These are phyloP conservation scores for Diplodia corticola DNA, from an alignment of 2,329 filamentous ascomycete genomes.

Conservation along the genomic window DNA sequence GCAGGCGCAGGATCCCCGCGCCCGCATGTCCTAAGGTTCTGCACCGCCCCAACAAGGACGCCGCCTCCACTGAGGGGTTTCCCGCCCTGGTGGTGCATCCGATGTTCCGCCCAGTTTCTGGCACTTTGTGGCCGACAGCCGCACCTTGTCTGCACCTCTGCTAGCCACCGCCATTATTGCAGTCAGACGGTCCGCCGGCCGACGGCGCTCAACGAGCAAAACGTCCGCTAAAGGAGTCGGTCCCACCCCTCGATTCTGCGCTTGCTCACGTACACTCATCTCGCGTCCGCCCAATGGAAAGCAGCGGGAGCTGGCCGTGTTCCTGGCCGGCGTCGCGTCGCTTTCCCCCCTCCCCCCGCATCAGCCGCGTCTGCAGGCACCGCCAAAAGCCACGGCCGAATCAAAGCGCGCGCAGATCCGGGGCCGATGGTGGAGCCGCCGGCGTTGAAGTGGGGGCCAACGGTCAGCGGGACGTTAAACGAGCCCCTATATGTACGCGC, in stretches of 20 bases:
- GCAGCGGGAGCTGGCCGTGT: neutral
- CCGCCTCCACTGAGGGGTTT: neutral
- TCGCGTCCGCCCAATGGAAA: neutral
- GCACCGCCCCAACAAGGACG: neutral
- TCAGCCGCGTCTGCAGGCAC: neutral
- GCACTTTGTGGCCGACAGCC: neutral
- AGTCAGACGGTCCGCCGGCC: neutral
- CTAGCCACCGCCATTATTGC: neutral
- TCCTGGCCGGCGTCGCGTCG: neutral
- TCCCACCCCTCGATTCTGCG: neutral
- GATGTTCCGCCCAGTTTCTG: slow-evolving; percentile 2
- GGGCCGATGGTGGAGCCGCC: neutral
- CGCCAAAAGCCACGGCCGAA: neutral
- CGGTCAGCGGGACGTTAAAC: neutral
- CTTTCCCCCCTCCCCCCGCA: neutral
- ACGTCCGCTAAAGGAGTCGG: neutral
- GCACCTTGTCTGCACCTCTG: slow-evolving; percentile 12
- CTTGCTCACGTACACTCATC: neutral
- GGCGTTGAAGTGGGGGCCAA: neutral
- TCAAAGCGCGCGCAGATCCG: neutral
- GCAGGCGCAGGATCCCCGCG: neutral
- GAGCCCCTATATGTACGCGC: neutral
- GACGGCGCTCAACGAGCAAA: neutral
- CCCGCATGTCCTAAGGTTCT: neutral
- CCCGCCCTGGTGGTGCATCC: slow-evolving; percentile 3